Evolutionary conservation across 2,329 filamentous ascomycete species (phyloP).

Genomic region (Escovopsis sp.): DNA sequence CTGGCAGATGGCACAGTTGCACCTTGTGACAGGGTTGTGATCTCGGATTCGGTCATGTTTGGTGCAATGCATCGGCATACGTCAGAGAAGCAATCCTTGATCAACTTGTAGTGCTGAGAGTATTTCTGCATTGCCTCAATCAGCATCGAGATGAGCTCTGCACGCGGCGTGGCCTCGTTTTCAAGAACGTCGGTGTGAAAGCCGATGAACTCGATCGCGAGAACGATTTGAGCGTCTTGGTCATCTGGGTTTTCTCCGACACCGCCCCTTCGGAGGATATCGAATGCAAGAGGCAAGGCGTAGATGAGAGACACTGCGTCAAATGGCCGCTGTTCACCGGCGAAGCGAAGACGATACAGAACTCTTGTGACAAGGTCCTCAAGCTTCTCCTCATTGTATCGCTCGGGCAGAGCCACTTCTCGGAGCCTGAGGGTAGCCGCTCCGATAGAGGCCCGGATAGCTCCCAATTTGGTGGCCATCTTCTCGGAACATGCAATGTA

Average conservation of each 20-base stretch:
- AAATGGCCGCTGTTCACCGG: constrained; percentile 86
- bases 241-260: constrained; percentile 62
- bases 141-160: constrained; percentile 55
- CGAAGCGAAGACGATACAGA: constrained; percentile 77
- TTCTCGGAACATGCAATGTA: constrained; percentile 70
- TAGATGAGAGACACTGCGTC: constrained; percentile 82
- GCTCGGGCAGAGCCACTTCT: constrained; percentile 56
- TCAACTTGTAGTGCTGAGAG: constrained; percentile 83
- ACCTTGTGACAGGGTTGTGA: constrained; percentile 61
- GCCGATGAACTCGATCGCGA: constrained; percentile 76
- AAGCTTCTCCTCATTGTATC: constrained; percentile 65
- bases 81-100: constrained; percentile 85
- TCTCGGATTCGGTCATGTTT: constrained; percentile 61
- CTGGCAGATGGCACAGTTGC: constrained; percentile 64
- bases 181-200: constrained; percentile 75
- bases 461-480: constrained; percentile 58
- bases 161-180: constrained; percentile 61
- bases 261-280: constrained; percentile 66
- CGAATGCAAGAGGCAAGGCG: constrained; percentile 65
- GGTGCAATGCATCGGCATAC: constrained; percentile 71
- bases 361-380: constrained; percentile 76
- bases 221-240: constrained; percentile 73
- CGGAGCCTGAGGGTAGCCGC: constrained; percentile 73
- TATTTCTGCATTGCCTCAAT: constrained; percentile 77
- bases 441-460: constrained; percentile 69